A percentile compares a stretch with the other conserved stretches of the same genome.
Evolutionary conservation across 345 rosid species (phyloP).

Genomic region (Gossypium australe): DNA sequence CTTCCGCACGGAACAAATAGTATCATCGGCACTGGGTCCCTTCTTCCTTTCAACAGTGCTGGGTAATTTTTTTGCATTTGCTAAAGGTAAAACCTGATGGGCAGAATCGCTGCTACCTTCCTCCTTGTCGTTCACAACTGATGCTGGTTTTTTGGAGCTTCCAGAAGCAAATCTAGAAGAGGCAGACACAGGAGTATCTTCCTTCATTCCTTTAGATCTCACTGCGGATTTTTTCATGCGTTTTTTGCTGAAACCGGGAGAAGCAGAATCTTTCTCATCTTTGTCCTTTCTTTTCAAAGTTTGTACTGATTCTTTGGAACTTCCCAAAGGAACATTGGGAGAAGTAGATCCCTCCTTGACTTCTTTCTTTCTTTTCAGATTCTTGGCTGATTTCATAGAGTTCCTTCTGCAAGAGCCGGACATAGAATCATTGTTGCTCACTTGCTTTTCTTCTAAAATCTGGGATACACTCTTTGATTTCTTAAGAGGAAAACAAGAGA

Average conservation of each 20-base stretch:
- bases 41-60: not conserved
- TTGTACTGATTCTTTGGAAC: not conserved
- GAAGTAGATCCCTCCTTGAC: not conserved
- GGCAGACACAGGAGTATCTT: not conserved
- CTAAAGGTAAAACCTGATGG: not conserved
- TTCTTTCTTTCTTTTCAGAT: not conserved
- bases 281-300: constrained; percentile 4
- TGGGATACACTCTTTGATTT: constrained; percentile 16
- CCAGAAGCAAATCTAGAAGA: not conserved
- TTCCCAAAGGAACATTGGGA: constrained; percentile 1
- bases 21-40: not conserved
- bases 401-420: not conserved
- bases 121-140: not conserved
- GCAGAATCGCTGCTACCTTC: not conserved
- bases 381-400: constrained; percentile 3
- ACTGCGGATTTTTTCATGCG: not conserved
- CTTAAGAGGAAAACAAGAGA: not conserved
- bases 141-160: not conserved
- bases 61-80: not conserved
- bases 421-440: not conserved
- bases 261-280: not conserved
- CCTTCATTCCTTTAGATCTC: not conserved
- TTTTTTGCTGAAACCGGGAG: not conserved
- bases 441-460: constrained; percentile 14
- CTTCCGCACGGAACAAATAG: not conserved